Evolutionary conservation across 306 rosid species (phyloP).

Genomic region (Senna siamea): DNA sequence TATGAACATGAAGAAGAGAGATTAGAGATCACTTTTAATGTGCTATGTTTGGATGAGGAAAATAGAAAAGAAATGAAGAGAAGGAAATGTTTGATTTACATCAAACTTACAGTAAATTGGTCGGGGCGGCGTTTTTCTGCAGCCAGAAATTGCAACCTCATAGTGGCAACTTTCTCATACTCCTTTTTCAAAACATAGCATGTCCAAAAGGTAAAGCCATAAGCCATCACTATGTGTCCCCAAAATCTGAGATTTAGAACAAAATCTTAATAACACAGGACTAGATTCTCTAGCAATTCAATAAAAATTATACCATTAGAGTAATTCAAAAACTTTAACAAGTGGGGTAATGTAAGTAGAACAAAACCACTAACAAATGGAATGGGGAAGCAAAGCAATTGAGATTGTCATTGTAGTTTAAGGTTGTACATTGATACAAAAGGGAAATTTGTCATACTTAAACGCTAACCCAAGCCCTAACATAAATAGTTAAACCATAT

Average conservation of each 20-base stretch:
- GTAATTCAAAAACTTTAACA: background rate
- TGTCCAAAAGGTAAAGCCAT: slow-evolving; percentile 86
- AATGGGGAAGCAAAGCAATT: too few species aligned
- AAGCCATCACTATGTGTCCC: slow-evolving; percentile 80
- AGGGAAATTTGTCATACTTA: background rate
- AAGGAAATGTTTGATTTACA: background rate
- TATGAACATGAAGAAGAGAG: background rate
- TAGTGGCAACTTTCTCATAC: slow-evolving; percentile 71
- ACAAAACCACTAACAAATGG: too few species aligned
- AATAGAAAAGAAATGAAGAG: background rate
- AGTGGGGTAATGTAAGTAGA: too few species aligned
- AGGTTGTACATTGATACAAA: too few species aligned
- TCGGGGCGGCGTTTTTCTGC: slow-evolving; percentile 83
- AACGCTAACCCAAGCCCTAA: too few species aligned
- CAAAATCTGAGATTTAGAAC: slow-evolving; percentile 64
- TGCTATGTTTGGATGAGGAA: background rate
- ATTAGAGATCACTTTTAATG: slow-evolving; percentile 6
- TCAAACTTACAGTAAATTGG: slow-evolving; percentile 76
- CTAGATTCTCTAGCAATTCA: slow-evolving; percentile 18
- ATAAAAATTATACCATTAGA: slow-evolving; percentile 10
- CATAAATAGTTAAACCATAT: slow-evolving; percentile 19
- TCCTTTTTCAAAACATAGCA: slow-evolving; percentile 78
- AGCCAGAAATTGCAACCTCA: slow-evolving; percentile 91
- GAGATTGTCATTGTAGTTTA: too few species aligned
- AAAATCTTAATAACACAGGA: slow-evolving; percentile 16